phyloP scores from a whole-genome alignment of 1,284 basidiomycete species.

The Tilletia caries region DNA sequence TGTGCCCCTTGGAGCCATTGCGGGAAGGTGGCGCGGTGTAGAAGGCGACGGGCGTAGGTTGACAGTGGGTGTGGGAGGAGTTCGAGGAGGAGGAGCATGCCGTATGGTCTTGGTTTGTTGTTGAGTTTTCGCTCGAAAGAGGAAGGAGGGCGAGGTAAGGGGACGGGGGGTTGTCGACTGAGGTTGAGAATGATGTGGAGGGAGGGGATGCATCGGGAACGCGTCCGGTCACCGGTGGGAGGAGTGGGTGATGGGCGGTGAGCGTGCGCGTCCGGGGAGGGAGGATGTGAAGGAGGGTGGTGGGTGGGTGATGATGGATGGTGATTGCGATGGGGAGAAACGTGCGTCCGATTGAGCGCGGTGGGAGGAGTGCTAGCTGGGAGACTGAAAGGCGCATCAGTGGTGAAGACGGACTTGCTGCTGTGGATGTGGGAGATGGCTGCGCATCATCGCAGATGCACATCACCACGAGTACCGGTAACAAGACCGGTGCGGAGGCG shows the following conservation, averaged over 20 bases:
- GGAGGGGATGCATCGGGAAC: neutral
- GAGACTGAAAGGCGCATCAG: no score
- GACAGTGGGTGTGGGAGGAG: conserved; percentile 42
- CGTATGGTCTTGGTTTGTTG: conserved; percentile 28
- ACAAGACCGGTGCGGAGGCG: no score
- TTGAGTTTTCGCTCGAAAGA: no score
- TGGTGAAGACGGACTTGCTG: no score
- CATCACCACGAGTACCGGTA: no score
- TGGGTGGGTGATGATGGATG: neutral
- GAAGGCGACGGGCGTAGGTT: conserved; percentile 27
- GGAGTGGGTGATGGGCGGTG: conserved; percentile 25
- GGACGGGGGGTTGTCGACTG: neutral
- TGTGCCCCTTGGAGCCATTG: conserved; percentile 45
- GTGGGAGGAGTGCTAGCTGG: no score
- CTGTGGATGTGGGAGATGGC: no score
- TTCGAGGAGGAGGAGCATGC: conserved; percentile 49
- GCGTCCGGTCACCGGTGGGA: neutral
- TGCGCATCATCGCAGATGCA: no score
- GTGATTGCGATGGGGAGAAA: no score
- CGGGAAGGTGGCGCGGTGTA: conserved; percentile 28
- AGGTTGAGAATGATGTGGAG: neutral
- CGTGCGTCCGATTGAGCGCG: no score
- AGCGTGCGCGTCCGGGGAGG: conserved; percentile 40
- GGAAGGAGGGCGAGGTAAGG: no score
- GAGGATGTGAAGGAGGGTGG: conserved; percentile 23